Evolutionary conservation across 2,329 filamentous ascomycete species (phyloP).

Genomic region (Achaetomium macrosporum): DNA sequence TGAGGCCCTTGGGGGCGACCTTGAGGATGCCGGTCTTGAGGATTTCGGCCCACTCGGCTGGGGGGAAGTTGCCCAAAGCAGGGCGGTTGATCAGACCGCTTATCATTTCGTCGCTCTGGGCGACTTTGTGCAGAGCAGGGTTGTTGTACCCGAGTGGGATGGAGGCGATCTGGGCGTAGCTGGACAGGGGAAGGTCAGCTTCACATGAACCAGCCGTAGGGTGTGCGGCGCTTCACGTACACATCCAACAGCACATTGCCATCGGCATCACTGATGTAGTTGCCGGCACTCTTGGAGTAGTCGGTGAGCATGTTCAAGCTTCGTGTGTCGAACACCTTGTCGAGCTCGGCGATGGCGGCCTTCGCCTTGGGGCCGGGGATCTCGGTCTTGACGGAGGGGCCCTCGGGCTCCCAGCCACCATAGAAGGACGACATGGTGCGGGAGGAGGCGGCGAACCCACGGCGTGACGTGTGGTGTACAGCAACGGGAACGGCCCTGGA

Average conservation of each 20-base stretch:
- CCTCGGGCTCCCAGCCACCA: conserved; percentile 41
- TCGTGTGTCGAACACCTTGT: conserved; percentile 77
- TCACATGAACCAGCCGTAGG: neutral
- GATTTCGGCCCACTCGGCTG: conserved; percentile 73
- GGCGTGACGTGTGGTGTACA: conserved; percentile 17
- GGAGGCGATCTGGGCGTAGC: conserved; percentile 86
- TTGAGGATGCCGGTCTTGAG: conserved; percentile 74
- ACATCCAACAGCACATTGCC: conserved; percentile 69
- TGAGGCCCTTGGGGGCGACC: conserved; percentile 73
- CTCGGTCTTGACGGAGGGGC: conserved; percentile 48
- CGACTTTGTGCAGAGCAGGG: conserved; percentile 62
- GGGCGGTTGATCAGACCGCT: conserved; percentile 80
- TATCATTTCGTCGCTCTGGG: conserved; percentile 71
- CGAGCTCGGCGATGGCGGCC: conserved; percentile 62
- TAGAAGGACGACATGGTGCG: conserved; percentile 27
- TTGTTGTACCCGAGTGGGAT: conserved; percentile 95
- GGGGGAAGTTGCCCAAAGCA: conserved; percentile 85
- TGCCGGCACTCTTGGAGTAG: conserved; percentile 68
- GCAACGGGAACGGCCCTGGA: conserved; percentile 10
- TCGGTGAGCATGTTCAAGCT: conserved; percentile 79
- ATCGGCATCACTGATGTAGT: conserved; percentile 72
- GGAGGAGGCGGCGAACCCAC: conserved; percentile 24
- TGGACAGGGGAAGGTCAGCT: conserved; percentile 27
- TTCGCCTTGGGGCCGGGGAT: conserved; percentile 74
- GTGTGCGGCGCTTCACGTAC: conserved; percentile 36